phyloP scores from a whole-genome alignment of 1,139 yeast genomes.

The Magnusiomyces magnusii region DNA sequence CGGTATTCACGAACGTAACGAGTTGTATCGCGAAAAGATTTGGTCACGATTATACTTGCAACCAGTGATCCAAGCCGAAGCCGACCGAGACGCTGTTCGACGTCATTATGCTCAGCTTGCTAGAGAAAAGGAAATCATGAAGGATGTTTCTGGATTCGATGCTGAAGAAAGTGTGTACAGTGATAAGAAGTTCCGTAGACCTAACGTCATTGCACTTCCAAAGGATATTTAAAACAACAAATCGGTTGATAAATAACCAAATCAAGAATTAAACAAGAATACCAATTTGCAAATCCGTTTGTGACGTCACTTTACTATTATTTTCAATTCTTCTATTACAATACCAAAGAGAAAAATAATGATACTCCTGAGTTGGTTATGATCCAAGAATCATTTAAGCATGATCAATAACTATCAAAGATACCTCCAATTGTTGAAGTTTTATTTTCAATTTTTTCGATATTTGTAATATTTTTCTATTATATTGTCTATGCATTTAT shows the following conservation, averaged over 20 bases:
- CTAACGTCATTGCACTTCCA: constrained; percentile 30
- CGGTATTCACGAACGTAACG: constrained; percentile 69
- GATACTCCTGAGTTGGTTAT: too few relatives aligned
- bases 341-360: too few relatives aligned
- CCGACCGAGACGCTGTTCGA: constrained; percentile 72
- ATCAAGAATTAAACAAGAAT: background rate
- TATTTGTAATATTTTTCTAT: too few relatives aligned
- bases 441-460: too few relatives aligned
- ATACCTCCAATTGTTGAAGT: too few relatives aligned
- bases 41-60: constrained; percentile 72
- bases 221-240: constrained; percentile 15
- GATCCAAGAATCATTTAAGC: too few relatives aligned
- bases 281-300: background rate
- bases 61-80: constrained; percentile 75
- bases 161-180: constrained; percentile 43
- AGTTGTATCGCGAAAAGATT: constrained; percentile 63
- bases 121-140: constrained; percentile 61
- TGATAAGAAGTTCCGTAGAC: constrained; percentile 37
- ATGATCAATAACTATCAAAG: too few relatives aligned
- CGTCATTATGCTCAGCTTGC: constrained; percentile 59
- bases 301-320: too few relatives aligned
- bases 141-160: constrained; percentile 52
- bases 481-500: too few relatives aligned
- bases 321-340: too few relatives aligned
- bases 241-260: background rate